Conservation (phyloP, 2,329 filamentous ascomycete genomes). For the Apiospora hydei region DNA sequence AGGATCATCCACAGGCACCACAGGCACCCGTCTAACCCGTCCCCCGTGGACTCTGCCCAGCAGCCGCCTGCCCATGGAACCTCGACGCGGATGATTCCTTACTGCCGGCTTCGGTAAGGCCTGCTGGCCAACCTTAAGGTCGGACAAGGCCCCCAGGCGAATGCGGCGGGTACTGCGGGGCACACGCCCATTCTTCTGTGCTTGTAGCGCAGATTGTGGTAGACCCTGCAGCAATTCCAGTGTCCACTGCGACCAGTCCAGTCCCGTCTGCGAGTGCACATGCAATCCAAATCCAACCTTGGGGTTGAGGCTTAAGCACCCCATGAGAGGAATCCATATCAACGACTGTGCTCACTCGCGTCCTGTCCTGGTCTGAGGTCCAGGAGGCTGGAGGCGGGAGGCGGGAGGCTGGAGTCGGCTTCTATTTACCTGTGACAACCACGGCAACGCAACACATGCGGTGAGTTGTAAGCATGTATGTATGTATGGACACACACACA, state of each 20-base stretch:
- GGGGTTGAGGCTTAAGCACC: neutral
- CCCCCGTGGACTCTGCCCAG: constrained; percentile 17
- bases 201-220: neutral
- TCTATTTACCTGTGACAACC: constrained; percentile 7
- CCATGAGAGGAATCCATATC: neutral
- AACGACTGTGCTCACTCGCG: neutral
- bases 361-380: neutral
- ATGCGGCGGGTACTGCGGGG: constrained; percentile 14
- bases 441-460: too few species aligned
- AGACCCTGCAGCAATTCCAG: constrained; percentile 15
- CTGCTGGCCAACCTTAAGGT: neutral
- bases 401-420: neutral
- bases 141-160: constrained; percentile 1
- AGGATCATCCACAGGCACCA: neutral
- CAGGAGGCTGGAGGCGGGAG: too few species aligned
- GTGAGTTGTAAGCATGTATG: neutral
- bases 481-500: neutral
- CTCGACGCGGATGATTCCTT: neutral
- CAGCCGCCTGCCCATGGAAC: neutral
- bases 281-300: neutral
- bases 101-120: constrained; percentile 12
- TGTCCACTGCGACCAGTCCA: constrained; percentile 1
- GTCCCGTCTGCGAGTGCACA: too few species aligned
- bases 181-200: neutral
- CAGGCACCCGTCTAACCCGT: neutral